A percentile compares a stretch with the other conserved stretches of the same genome.
Conservation (phyloP, 2,329 filamentous ascomycete species). For the Ambrosiella beaveri region DNA sequence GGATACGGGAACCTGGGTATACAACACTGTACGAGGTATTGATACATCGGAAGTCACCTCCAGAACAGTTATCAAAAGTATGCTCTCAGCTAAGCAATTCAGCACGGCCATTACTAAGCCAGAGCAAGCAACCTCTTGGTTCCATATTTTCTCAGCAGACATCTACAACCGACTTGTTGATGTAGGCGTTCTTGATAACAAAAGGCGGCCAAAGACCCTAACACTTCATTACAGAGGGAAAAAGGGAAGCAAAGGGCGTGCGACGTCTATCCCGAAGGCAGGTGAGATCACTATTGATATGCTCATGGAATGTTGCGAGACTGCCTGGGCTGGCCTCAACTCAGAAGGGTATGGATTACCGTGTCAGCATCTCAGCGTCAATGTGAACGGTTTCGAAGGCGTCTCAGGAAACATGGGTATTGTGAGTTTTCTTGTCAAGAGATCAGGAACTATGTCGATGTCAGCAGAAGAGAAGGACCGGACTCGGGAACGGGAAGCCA, state of each 20-base stretch:
- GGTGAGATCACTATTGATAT: constrained; percentile 50
- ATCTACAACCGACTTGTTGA: constrained; percentile 81
- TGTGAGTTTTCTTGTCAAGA: constrained; percentile 65
- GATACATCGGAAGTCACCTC: constrained; percentile 80
- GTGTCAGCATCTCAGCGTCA: constrained; percentile 75
- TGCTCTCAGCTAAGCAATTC: constrained; percentile 94
- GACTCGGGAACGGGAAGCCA: not conserved
- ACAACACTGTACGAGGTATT: constrained; percentile 68
- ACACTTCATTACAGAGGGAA: constrained; percentile 67
- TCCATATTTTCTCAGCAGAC: constrained; percentile 80
- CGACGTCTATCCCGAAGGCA: constrained; percentile 59
- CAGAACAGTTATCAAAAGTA: constrained; percentile 85
- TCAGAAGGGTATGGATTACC: constrained; percentile 65
- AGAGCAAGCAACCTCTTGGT: constrained; percentile 69
- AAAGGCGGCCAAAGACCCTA: constrained; percentile 68
- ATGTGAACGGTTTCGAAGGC: constrained; percentile 80
- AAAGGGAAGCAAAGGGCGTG: constrained; percentile 56
- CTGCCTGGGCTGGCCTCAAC: constrained; percentile 53
- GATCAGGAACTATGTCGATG: not conserved
- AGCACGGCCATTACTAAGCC: constrained; percentile 60
- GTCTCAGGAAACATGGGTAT: constrained; percentile 73
- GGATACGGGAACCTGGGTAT: constrained; percentile 72
- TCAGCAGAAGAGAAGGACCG: not conserved
- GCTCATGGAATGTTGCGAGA: constrained; percentile 7
- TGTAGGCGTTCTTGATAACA: constrained; percentile 77